Conservation (phyloP, 495 filamentous ascomycete genomes). For the Astrothelium macrocarpum region DNA sequence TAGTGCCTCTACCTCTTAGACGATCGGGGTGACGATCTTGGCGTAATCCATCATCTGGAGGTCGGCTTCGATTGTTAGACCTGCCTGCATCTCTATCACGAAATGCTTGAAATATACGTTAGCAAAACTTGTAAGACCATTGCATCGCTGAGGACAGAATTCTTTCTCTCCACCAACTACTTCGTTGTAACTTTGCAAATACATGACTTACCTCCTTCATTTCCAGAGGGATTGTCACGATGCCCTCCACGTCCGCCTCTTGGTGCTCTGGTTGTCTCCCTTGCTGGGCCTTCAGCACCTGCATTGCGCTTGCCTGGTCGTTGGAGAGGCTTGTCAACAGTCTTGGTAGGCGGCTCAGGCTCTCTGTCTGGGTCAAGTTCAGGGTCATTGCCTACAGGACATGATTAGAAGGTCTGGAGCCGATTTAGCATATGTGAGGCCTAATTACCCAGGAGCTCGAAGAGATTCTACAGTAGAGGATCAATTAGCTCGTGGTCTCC, state of each 20-base stretch:
- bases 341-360: constrained; percentile 69
- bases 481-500: constrained; percentile 2
- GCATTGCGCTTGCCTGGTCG: constrained; percentile 84
- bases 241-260: constrained; percentile 43
- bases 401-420: background rate
- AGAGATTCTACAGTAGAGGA: constrained; percentile 29
- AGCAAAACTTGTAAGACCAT: constrained; percentile 11
- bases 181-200: background rate
- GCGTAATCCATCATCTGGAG: constrained; percentile 57
- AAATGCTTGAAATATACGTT: constrained; percentile 53
- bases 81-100: constrained; percentile 58
- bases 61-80: constrained; percentile 67
- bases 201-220: constrained; percentile 64
- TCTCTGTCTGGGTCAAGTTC: constrained; percentile 72
- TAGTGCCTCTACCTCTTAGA: constrained; percentile 25
- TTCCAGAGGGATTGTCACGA: constrained; percentile 54
- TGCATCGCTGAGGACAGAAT: background rate
- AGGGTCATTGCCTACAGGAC: constrained; percentile 66
- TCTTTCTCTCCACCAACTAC: background rate
- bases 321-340: constrained; percentile 71
- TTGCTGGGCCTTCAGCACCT: constrained; percentile 56
- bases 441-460: constrained; percentile 34
- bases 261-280: constrained; percentile 32
- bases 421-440: background rate
- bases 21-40: constrained; percentile 39